A percentile compares a stretch with the other conserved stretches of the same genome.
Conservation (phyloP, 257 asterid species). For the Nicotiana noctiflora region DNA sequence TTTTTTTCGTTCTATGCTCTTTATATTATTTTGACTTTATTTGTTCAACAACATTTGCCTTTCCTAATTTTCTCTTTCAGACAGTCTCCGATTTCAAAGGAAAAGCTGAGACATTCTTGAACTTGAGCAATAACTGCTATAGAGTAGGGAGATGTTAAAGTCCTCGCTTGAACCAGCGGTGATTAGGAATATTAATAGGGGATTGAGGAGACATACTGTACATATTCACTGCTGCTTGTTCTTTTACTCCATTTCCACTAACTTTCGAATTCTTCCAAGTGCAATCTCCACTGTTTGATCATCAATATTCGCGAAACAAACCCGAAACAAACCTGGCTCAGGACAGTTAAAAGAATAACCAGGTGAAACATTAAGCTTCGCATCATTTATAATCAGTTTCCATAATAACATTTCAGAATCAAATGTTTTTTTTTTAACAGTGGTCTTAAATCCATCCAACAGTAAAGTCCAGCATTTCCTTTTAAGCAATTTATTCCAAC, state of each 20-base stretch:
- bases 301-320: slow-evolving; percentile 78
- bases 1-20: too few species aligned
- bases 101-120: too few species aligned
- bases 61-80: too few species aligned
- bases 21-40: too few species aligned
- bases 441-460: slow-evolving; percentile 73
- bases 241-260: slow-evolving; percentile 21
- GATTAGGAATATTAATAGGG: too few species aligned
- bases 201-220: too few species aligned
- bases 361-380: slow-evolving; percentile 71
- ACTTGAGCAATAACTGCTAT: too few species aligned
- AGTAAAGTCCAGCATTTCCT: slow-evolving; percentile 63
- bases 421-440: slow-evolving; percentile 34
- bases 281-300: slow-evolving; percentile 49
- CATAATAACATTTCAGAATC: slow-evolving; percentile 58
- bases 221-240: background rate
- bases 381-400: slow-evolving; percentile 41
- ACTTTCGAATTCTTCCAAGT: slow-evolving; percentile 37
- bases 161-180: too few species aligned
- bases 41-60: too few species aligned
- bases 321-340: slow-evolving; percentile 88
- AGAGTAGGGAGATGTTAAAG: too few species aligned
- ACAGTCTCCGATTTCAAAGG: too few species aligned
- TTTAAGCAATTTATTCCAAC: slow-evolving; percentile 49
- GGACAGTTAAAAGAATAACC: slow-evolving; percentile 66